Conservation (phyloP, 2,329 filamentous ascomycete genomes). For the Cercospora berteroae region DNA sequence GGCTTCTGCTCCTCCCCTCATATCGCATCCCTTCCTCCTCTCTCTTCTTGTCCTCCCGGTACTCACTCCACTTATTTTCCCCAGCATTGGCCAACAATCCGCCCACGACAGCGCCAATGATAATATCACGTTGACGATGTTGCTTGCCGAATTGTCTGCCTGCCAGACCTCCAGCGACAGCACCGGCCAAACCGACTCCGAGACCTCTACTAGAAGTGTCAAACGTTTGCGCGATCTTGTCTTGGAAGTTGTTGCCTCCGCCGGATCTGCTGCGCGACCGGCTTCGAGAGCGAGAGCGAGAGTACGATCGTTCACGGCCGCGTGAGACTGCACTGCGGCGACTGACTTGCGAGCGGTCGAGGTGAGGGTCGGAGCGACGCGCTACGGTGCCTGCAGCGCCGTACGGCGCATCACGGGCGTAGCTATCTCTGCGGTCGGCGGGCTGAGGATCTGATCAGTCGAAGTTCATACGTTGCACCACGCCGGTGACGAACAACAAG, state of each 20-base stretch:
- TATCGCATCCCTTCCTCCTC: slow-evolving; percentile 25
- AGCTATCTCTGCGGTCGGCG: slow-evolving; percentile 28
- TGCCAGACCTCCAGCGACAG: slow-evolving; percentile 37
- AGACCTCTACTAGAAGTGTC: slow-evolving; percentile 35
- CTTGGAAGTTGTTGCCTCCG: slow-evolving; percentile 24
- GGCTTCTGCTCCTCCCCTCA: slow-evolving; percentile 26
- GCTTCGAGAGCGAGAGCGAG: slow-evolving; percentile 30
- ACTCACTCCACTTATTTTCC: slow-evolving; percentile 36
- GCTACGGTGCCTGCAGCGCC: slow-evolving; percentile 27
- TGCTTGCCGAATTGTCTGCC: slow-evolving; percentile 35
- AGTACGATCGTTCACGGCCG: slow-evolving; percentile 26
- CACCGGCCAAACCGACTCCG: slow-evolving; percentile 37
- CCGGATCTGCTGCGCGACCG: slow-evolving; percentile 20
- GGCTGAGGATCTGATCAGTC: slow-evolving; percentile 29
- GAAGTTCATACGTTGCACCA: slow-evolving; percentile 3
- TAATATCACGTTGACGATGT: slow-evolving; percentile 36
- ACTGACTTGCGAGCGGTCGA: slow-evolving; percentile 26
- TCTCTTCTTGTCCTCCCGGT: slow-evolving; percentile 30
- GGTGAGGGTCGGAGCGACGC: slow-evolving; percentile 30
- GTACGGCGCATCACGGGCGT: slow-evolving; percentile 26
- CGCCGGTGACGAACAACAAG: slow-evolving; percentile 29
- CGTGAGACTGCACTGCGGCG: slow-evolving; percentile 15
- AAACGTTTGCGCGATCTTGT: slow-evolving; percentile 37
- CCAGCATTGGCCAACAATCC: slow-evolving; percentile 37
- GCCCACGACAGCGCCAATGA: slow-evolving; percentile 38